A percentile compares a stretch with the other conserved stretches of the same genome.
phyloP scores from a whole-genome alignment of 2,329 filamentous ascomycete species.

The Pestalotiopsis sp. region DNA sequence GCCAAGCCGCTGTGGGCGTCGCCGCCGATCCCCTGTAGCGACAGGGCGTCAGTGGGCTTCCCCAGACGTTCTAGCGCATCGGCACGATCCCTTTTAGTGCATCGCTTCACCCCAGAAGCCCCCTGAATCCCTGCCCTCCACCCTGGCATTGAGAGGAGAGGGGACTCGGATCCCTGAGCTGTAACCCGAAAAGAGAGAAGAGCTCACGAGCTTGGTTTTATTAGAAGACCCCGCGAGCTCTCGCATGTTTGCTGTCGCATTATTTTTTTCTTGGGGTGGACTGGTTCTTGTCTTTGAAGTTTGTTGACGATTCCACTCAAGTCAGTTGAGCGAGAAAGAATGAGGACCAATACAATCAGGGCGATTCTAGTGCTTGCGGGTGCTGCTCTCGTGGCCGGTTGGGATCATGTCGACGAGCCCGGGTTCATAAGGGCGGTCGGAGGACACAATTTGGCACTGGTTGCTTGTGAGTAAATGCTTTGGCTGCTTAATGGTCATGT shows the following conservation, averaged over 20 bases:
- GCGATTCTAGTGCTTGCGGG: neutral
- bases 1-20: neutral
- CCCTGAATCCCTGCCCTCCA: neutral
- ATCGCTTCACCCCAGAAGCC: neutral
- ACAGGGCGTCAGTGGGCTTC: slow-evolving; percentile 2
- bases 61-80: slow-evolving; percentile 11
- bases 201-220: neutral
- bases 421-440: slow-evolving; percentile 28
- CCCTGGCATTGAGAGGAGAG: neutral
- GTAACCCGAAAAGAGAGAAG: neutral
- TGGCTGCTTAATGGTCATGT: too few species aligned
- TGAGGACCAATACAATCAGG: neutral
- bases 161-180: neutral
- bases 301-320: neutral
- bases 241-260: neutral
- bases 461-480: slow-evolving; percentile 29
- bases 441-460: slow-evolving; percentile 25
- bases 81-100: slow-evolving; percentile 2
- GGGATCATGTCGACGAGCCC: slow-evolving; percentile 24
- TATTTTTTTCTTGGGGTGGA: neutral
- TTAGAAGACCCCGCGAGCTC: slow-evolving; percentile 22
- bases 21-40: neutral
- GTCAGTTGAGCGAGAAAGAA: neutral
- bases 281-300: neutral
- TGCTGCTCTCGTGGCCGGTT: slow-evolving; percentile 16